phyloP scores from a whole-genome alignment of 768 basidiomycete species.

The Tremella fuciformis region DNA sequence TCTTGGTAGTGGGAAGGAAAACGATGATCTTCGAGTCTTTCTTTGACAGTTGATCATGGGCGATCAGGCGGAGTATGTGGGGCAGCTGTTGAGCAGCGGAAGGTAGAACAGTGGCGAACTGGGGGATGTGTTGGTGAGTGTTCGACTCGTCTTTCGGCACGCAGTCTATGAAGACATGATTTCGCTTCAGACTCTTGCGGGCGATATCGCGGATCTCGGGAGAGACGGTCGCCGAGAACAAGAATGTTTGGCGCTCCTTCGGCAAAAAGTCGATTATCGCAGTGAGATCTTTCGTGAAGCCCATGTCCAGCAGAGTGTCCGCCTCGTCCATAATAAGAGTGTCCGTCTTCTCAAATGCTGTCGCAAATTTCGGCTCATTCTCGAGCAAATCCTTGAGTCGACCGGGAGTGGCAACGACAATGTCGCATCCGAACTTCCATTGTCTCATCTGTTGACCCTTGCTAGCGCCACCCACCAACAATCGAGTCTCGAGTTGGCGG shows the following conservation, averaged over 20 bases:
- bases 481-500: slow-evolving; percentile 63
- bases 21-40: slow-evolving; percentile 71
- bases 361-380: slow-evolving; percentile 60
- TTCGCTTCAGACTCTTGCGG: slow-evolving; percentile 59
- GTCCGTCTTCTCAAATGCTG: slow-evolving; percentile 60
- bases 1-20: slow-evolving; percentile 80
- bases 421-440: slow-evolving; percentile 67
- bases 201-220: slow-evolving; percentile 69
- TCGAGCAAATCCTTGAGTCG: slow-evolving; percentile 69
- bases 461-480: slow-evolving; percentile 74
- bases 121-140: slow-evolving; percentile 69
- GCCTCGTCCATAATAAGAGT: slow-evolving; percentile 86
- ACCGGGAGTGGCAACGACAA: slow-evolving; percentile 88
- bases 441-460: slow-evolving; percentile 66
- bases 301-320: slow-evolving; percentile 86
- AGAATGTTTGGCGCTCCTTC: slow-evolving; percentile 74
- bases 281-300: slow-evolving; percentile 82
- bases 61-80: slow-evolving; percentile 72
- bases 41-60: slow-evolving; percentile 80
- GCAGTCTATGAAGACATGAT: slow-evolving; percentile 72
- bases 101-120: slow-evolving; percentile 74
- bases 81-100: slow-evolving; percentile 67
- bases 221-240: slow-evolving; percentile 86
- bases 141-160: slow-evolving; percentile 63
- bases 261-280: slow-evolving; percentile 67